A percentile compares a stretch with the other conserved stretches of the same genome.
Evolutionary conservation across 805 yeast genomes (phyloP).

Genomic region (Schizosaccharomyces lindneri): DNA sequence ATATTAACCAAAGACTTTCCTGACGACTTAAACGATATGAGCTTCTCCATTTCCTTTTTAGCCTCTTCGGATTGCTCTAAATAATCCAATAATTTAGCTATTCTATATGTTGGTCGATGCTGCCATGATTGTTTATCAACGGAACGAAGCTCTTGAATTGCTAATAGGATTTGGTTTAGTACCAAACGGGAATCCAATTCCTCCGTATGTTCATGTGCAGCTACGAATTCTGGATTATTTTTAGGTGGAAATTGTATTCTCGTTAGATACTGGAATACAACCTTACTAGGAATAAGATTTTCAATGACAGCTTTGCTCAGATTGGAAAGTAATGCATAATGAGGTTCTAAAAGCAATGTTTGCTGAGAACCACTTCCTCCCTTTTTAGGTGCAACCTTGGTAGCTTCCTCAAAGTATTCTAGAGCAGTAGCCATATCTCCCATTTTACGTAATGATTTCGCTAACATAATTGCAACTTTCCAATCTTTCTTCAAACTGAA

Average conservation of each 20-base stretch:
- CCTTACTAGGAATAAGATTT: neutral
- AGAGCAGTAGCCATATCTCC: slow-evolving; percentile 16
- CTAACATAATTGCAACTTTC: neutral
- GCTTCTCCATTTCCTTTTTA: slow-evolving; percentile 31
- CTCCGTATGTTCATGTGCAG: neutral
- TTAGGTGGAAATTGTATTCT: neutral
- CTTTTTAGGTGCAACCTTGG: slow-evolving; percentile 6
- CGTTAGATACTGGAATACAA: neutral
- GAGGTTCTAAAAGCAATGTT: slow-evolving; percentile 55
- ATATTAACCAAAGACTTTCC: slow-evolving; percentile 54
- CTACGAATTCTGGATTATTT: neutral
- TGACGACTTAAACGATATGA: slow-evolving; percentile 37
- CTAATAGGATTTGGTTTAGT: slow-evolving; percentile 10
- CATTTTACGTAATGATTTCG: neutral
- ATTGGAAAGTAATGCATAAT: slow-evolving; percentile 35
- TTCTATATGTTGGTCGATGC: slow-evolving; percentile 53
- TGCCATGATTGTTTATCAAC: slow-evolving; percentile 79
- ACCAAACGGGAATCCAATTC: neutral
- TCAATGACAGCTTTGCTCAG: slow-evolving; percentile 18
- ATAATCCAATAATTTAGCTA: slow-evolving; percentile 39
- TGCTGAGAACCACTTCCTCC: slow-evolving; percentile 5
- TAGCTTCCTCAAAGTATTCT: slow-evolving; percentile 17
- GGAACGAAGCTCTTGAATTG: slow-evolving; percentile 14
- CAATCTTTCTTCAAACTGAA: neutral
- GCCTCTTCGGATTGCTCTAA: slow-evolving; percentile 31